These are phyloP conservation scores for Abortiporus biennis DNA, from an alignment of 1,284 basidiomycete species.

Conservation along the genomic window DNA sequence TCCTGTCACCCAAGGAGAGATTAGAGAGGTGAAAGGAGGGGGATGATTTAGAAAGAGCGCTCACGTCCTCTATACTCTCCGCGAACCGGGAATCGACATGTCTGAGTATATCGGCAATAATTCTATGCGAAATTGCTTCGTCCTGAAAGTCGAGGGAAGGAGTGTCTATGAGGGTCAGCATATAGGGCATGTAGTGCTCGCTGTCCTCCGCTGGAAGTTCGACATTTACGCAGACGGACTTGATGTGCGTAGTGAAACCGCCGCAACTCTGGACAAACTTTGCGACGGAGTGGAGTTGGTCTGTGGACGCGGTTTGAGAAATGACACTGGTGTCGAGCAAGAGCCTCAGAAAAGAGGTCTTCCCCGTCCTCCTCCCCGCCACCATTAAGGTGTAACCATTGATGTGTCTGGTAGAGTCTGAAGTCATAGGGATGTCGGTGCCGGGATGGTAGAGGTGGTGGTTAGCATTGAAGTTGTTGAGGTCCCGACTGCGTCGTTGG, in stretches of 20 bases:
- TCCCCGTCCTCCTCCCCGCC: conserved; percentile 69
- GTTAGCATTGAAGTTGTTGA: conserved; percentile 32
- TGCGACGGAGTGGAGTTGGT: conserved; percentile 68
- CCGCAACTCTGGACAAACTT: conserved; percentile 71
- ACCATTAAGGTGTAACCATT: conserved; percentile 65
- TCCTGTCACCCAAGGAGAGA: conserved; percentile 37
- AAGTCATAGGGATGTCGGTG: no score
- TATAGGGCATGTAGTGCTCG: conserved; percentile 39
- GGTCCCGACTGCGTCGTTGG: conserved; percentile 38
- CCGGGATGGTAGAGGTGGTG: no score
- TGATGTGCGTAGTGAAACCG: conserved; percentile 61
- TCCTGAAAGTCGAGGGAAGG: conserved; percentile 68
- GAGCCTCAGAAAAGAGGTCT: conserved; percentile 75
- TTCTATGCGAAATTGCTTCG: conserved; percentile 49
- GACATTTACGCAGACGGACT: conserved; percentile 62
- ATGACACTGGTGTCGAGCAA: conserved; percentile 69
- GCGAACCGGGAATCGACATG: conserved; percentile 62
- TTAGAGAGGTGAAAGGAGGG: conserved; percentile 14
- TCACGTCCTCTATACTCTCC: conserved; percentile 65
- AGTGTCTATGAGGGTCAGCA: conserved; percentile 71
- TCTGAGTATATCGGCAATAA: conserved; percentile 55
- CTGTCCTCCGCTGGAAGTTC: conserved; percentile 34
- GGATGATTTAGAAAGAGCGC: conserved; percentile 25
- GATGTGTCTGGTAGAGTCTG: conserved; percentile 17
- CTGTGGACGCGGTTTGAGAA: conserved; percentile 48